Evolutionary conservation across 371 early-diverging fungal genomes (phyloP).

Genomic region (Umbelopsis sp.): DNA sequence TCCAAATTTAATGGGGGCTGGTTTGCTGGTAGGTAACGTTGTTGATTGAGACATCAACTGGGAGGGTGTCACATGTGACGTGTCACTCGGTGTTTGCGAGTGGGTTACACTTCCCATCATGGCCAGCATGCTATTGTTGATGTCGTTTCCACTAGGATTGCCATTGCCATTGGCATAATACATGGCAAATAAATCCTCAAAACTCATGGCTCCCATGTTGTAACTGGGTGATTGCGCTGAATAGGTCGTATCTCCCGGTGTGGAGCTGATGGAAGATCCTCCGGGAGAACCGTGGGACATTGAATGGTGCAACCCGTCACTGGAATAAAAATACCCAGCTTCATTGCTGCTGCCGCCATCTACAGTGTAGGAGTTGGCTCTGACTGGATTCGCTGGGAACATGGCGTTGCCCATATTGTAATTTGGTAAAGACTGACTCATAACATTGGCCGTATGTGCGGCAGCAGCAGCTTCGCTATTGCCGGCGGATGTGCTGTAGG

Average conservation of each 20-base stretch:
- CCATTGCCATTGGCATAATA: slow-evolving; percentile 25
- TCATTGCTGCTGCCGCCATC: not conserved
- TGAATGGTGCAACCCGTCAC: slow-evolving; percentile 7
- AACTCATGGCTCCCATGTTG: slow-evolving; percentile 36
- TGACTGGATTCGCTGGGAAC: not conserved
- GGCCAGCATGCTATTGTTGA: slow-evolving; percentile 17
- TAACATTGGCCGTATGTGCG: not conserved
- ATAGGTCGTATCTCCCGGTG: not conserved
- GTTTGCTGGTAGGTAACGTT: not conserved
- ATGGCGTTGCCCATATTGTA: not conserved
- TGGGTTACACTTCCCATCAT: slow-evolving; percentile 17
- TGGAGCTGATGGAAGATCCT: not conserved
- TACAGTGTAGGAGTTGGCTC: not conserved
- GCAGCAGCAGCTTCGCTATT: not conserved
- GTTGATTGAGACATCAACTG: slow-evolving; percentile 10
- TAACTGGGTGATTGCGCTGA: not conserved
- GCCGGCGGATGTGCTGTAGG: not conserved
- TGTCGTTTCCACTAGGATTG: slow-evolving; percentile 7
- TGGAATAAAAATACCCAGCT: not conserved
- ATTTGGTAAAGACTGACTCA: slow-evolving; percentile 11
- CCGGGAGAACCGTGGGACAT: slow-evolving; percentile 17
- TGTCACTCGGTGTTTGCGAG: not conserved
- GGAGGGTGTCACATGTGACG: slow-evolving; percentile 17
- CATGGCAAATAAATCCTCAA: slow-evolving; percentile 36
- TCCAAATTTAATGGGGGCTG: not conserved